Percentiles rank a stretch among this genome's conserved stretches.
These are phyloP conservation scores for Verticillium nonalfalfae DNA, from an alignment of 2,329 filamentous ascomycete species.

Conservation along the genomic window DNA sequence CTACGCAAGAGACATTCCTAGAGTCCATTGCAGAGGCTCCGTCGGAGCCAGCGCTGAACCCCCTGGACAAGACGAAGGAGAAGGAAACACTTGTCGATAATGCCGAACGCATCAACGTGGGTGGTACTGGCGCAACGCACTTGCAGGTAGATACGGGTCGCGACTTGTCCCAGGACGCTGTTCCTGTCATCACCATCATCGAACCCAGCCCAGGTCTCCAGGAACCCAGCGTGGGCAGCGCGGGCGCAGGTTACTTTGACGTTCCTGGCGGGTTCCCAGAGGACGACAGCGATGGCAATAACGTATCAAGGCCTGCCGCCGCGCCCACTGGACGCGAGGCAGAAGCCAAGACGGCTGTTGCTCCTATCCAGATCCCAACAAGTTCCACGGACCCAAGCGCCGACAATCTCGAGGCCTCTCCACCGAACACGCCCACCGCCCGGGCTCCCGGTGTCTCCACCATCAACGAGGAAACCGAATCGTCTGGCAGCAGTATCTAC, in stretches of 20 bases:
- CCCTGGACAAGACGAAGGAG: slow-evolving; percentile 2
- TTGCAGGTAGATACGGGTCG: background rate
- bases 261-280: slow-evolving; percentile 56
- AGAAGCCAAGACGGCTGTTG: background rate
- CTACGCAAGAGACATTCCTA: background rate
- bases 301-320: slow-evolving; percentile 8
- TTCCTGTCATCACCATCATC: slow-evolving; percentile 39
- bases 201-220: slow-evolving; percentile 32
- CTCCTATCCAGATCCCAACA: background rate
- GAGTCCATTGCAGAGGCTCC: slow-evolving; percentile 1
- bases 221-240: slow-evolving; percentile 4
- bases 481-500: slow-evolving; percentile 55
- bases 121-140: background rate
- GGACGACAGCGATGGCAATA: slow-evolving; percentile 21
- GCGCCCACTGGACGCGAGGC: background rate
- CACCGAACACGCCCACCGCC: background rate
- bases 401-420: background rate
- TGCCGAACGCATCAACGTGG: background rate
- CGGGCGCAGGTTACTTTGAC: slow-evolving; percentile 28
- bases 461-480: slow-evolving; percentile 28
- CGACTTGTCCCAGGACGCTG: background rate
- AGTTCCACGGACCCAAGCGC: background rate
- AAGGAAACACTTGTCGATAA: background rate
- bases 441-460: background rate
- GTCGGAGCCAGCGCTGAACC: slow-evolving; percentile 3